Conservation (phyloP, 495 filamentous ascomycete species). For the Penicillium malachiteum region DNA sequence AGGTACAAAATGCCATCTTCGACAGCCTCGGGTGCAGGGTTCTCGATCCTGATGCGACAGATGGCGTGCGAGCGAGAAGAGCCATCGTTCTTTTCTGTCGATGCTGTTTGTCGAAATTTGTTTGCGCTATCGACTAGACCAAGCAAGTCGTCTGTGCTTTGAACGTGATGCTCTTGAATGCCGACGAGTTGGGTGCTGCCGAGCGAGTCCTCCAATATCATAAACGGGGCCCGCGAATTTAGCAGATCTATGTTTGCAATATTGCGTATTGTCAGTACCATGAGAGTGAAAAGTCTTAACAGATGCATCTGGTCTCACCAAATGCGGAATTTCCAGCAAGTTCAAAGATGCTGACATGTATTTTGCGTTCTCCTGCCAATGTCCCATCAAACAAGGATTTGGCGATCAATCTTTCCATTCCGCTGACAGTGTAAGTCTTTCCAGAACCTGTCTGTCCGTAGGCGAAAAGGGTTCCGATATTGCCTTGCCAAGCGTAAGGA, state of each 20-base stretch:
- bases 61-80: constrained; percentile 51
- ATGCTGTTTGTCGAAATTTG: constrained; percentile 23
- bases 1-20: constrained; percentile 43
- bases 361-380: constrained; percentile 18
- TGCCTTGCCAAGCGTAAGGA: constrained; percentile 28
- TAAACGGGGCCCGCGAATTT: constrained; percentile 18
- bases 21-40: constrained; percentile 14
- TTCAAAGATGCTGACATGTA: constrained; percentile 33
- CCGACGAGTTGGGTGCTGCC: constrained; percentile 31
- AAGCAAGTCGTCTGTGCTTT: constrained; percentile 16
- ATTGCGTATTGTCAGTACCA: background rate
- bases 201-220: constrained; percentile 31
- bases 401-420: constrained; percentile 25
- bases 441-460: constrained; percentile 51
- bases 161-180: constrained; percentile 13
- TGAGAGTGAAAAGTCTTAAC: too few species aligned
- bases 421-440: constrained; percentile 43
- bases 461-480: constrained; percentile 38
- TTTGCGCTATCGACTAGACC: constrained; percentile 20
- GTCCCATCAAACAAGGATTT: constrained; percentile 23
- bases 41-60: constrained; percentile 44
- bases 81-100: constrained; percentile 40
- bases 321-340: constrained; percentile 31
- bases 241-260: constrained; percentile 20
- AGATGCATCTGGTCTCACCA: constrained; percentile 3